Evolutionary conservation across 164 flowering plant species (phyloP).

Genomic region (Chimonanthus salicifolius): DNA sequence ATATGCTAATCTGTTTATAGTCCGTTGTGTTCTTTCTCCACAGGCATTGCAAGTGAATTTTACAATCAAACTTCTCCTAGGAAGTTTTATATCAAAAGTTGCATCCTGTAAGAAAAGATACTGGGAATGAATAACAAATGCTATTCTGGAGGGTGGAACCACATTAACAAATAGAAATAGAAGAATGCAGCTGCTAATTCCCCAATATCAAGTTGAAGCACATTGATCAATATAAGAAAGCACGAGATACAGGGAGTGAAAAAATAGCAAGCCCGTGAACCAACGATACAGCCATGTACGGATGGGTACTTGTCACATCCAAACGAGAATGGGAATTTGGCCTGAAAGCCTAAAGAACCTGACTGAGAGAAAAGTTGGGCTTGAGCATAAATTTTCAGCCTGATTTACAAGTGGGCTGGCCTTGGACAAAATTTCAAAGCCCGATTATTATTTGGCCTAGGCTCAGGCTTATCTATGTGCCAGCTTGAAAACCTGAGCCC

Average conservation of each 20-base stretch:
- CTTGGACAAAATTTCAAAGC: too few species aligned
- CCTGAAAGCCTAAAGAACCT: too few species aligned
- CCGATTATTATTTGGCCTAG: too few species aligned
- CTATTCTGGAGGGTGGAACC: background rate
- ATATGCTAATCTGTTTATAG: slow-evolving; percentile 71
- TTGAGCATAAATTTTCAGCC: too few species aligned
- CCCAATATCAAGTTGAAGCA: background rate
- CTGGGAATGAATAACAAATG: background rate
- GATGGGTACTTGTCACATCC: too few species aligned
- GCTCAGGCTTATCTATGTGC: too few species aligned
- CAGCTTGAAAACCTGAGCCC: too few species aligned
- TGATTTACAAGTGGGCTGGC: too few species aligned
- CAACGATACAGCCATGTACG: too few species aligned
- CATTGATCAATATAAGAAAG: background rate
- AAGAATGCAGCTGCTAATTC: background rate
- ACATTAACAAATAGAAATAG: background rate
- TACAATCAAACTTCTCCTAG: slow-evolving; percentile 74
- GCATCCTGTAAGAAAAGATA: slow-evolving; percentile 33
- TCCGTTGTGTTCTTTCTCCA: slow-evolving; percentile 69
- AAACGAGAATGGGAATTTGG: too few species aligned
- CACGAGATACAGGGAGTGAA: background rate
- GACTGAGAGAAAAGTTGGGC: too few species aligned
- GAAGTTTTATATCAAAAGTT: slow-evolving; percentile 52
- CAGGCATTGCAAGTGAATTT: slow-evolving; percentile 75
- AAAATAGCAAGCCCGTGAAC: too few species aligned